Evolutionary conservation across 2,329 filamentous ascomycete genomes (phyloP), one percentile per base, ranked within the genome.

Genomic region (Leptographium flavum): DNA sequence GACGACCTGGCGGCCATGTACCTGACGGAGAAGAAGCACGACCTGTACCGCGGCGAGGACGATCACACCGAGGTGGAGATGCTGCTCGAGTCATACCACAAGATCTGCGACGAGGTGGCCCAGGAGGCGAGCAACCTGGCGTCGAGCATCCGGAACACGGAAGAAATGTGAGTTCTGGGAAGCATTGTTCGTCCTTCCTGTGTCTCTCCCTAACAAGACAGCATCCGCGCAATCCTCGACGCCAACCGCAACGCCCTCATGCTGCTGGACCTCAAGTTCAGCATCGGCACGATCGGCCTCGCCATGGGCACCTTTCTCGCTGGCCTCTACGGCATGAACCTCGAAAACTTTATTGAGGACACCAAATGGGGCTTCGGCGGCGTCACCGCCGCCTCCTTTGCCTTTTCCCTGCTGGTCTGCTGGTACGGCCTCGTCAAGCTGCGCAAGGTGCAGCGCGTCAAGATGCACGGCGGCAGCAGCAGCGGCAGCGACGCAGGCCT

Each of bases 311-410:
- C 92, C 42, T 93, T 96, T 59, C 74, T 95, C 56, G 93, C 92
- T 9, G 88, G 88, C n/a, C 78, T 98, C n/a, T 98, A 96, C 71
- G 92, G 92, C 55, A 96, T 96, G 88, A 98, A 98, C 67, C 69
- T 98, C 52, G 93, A 95, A 60, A 96, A 96, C 64, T 96, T 95
- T 63, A 87, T 96, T 55, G 92, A 98, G 67, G 90, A 96, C 60
- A 88, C 84, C 2, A 76, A 86, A 62, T 75, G 86, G 62, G 92
- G 90, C 11, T 96, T 98, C 60, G 73, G 72, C 39, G 76, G 76
- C 45, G 80, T 98, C 49, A 86, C 82, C 3, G 70, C 67, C 17
- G 68, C 75, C 49, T 93, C 85, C 47, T 73, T 81, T 46, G 56
- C 81, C 46, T 79, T 88, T 60, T 86, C 85, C 14, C 73, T 81